phyloP scores from a whole-genome alignment of 2,329 filamentous ascomycete species.

The Colletotrichum sp. region DNA sequence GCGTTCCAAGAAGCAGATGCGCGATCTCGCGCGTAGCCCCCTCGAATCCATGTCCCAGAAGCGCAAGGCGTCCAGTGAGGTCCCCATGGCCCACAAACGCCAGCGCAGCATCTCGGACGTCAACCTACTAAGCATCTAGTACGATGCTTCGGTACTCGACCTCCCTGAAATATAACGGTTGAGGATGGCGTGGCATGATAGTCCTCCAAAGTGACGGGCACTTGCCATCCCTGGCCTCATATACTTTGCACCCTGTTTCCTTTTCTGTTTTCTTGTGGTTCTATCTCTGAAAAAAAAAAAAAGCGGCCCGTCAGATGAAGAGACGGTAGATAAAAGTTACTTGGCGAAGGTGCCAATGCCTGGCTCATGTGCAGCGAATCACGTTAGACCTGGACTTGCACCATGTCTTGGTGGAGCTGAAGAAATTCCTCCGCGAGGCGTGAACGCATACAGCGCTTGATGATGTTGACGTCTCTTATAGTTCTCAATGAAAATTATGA shows the following conservation, averaged over 20 bases:
- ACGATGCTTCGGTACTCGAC: constrained; percentile 2
- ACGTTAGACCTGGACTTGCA: neutral
- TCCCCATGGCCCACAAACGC: constrained; percentile 53
- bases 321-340: constrained; percentile 9
- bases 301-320: neutral
- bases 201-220: constrained; percentile 19
- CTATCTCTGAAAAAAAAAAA: neutral
- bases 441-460: neutral
- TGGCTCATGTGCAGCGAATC: neutral
- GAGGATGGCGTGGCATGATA: constrained; percentile 47
- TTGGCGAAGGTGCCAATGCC: neutral
- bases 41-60: constrained; percentile 55
- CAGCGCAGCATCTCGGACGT: constrained; percentile 66
- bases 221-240: constrained; percentile 48
- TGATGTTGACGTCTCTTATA: neutral
- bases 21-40: constrained; percentile 53
- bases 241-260: neutral
- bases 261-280: constrained; percentile 21
- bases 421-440: neutral
- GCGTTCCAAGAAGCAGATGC: constrained; percentile 56
- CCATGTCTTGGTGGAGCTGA: neutral
- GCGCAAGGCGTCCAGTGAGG: constrained; percentile 57
- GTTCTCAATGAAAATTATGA: constrained; percentile 15
- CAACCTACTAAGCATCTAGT: constrained; percentile 50
- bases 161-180: constrained; percentile 38